phyloP scores from a whole-genome alignment of 2,329 filamentous ascomycete genomes.

The Tolypocladium tundrense region DNA sequence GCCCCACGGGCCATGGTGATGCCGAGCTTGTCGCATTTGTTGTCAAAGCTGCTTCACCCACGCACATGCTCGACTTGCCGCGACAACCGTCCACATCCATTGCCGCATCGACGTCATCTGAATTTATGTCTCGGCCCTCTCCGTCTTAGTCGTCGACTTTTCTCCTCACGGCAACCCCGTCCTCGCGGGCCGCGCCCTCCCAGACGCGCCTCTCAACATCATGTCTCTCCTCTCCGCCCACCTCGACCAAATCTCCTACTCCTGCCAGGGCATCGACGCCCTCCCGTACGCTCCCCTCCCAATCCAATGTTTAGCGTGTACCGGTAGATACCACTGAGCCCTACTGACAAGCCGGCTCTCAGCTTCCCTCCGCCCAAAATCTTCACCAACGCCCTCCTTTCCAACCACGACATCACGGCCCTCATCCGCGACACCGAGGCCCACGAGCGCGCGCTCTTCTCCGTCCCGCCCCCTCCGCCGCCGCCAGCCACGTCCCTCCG shows the following conservation, averaged over 20 bases:
- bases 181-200: background rate
- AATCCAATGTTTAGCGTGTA: background rate
- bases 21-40: background rate
- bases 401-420: slow-evolving; percentile 82
- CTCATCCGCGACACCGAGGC: slow-evolving; percentile 91
- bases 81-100: background rate
- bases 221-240: slow-evolving; percentile 64
- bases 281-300: slow-evolving; percentile 44
- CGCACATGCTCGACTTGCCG: background rate
- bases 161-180: background rate
- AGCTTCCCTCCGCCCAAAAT: slow-evolving; percentile 88
- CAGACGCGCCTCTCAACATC: background rate
- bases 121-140: background rate
- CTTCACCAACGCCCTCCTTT: slow-evolving; percentile 87
- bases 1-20: background rate
- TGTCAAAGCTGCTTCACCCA: background rate
- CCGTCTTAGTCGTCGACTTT: background rate
- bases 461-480: slow-evolving; percentile 67
- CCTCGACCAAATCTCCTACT: slow-evolving; percentile 66
- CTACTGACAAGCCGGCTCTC: background rate
- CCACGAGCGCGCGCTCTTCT: slow-evolving; percentile 92
- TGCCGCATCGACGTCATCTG: background rate
- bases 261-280: slow-evolving; percentile 65
- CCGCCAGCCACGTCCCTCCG: slow-evolving; percentile 27
- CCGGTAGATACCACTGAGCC: slow-evolving; percentile 12